These are phyloP conservation scores for Novymonas esmeraldas DNA, from an alignment of 208 protist genomes.

Conservation along the genomic window DNA sequence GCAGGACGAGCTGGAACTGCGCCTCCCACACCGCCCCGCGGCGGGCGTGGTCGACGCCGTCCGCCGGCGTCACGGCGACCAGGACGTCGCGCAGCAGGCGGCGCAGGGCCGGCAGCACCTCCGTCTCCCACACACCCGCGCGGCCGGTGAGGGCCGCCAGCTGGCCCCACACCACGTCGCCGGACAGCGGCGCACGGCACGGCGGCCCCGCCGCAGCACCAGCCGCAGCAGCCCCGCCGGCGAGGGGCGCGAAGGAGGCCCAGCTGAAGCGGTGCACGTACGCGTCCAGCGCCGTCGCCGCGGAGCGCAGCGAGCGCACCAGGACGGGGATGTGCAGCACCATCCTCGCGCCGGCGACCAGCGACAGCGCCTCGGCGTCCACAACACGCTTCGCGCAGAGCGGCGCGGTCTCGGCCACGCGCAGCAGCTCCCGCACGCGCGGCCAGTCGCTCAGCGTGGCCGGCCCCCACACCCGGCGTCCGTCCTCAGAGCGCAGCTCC, in stretches of 20 bases:
- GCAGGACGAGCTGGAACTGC: slow-evolving; percentile 20
- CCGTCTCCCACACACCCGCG: slow-evolving; percentile 6
- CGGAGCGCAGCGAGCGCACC: slow-evolving; percentile 17
- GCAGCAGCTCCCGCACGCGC: slow-evolving; percentile 21
- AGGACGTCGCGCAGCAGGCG: slow-evolving; percentile 14
- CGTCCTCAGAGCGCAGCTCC: slow-evolving; percentile 20
- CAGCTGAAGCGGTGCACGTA: slow-evolving; percentile 18
- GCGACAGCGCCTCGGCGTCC: slow-evolving; percentile 18
- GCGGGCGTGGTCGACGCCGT: slow-evolving; percentile 41
- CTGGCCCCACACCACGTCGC: slow-evolving; percentile 5
- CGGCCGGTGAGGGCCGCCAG: slow-evolving; percentile 11
- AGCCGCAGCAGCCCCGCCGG: not conserved
- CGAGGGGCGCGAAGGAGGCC: slow-evolving; percentile 7
- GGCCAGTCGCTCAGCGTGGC: slow-evolving; percentile 12
- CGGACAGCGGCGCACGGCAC: not conserved
- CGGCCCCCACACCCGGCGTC: slow-evolving; percentile 16
- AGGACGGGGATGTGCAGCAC: slow-evolving; percentile 16
- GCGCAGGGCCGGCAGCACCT: slow-evolving; percentile 16
- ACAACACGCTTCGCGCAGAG: slow-evolving; percentile 10
- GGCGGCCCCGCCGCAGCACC: not conserved
- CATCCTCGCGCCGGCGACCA: slow-evolving; percentile 8
- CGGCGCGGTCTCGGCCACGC: slow-evolving; percentile 13
- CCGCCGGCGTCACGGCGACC: slow-evolving; percentile 12
- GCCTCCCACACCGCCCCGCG: slow-evolving; percentile 28
- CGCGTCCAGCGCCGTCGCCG: slow-evolving; percentile 15